Evolutionary conservation across 306 rosid genomes (phyloP).

Genomic region (Benincasa hispida): DNA sequence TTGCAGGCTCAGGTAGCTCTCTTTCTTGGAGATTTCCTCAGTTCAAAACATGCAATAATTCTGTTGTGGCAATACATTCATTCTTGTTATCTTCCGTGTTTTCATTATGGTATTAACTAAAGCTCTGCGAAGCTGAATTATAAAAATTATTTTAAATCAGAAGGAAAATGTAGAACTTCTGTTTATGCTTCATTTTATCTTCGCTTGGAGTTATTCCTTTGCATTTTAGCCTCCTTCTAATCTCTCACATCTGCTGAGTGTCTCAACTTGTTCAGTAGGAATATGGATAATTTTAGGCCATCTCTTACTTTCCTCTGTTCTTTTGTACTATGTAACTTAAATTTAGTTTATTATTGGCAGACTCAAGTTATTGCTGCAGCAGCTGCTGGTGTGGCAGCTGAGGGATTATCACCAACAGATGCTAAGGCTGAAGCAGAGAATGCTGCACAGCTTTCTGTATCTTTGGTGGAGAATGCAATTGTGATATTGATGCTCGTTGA

Average conservation of each 20-base stretch:
- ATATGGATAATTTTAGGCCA: not conserved
- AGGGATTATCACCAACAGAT: constrained; percentile 67
- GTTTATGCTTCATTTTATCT: not conserved
- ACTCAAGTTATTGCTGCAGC: constrained; percentile 93
- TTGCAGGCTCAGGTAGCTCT: constrained; percentile 75
- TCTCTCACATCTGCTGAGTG: not conserved
- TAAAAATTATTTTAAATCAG: not conserved
- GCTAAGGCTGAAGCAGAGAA: constrained; percentile 86
- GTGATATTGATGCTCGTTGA: constrained; percentile 98
- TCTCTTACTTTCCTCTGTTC: not conserved
- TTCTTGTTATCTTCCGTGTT: not conserved
- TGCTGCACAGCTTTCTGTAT: constrained; percentile 89
- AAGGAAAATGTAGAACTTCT: not conserved
- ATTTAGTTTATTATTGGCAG: constrained; percentile 37
- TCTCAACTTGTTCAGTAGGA: not conserved
- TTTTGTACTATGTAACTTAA: not conserved
- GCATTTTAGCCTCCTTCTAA: not conserved
- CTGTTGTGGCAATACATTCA: not conserved
- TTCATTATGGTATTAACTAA: not conserved
- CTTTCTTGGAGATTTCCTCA: not conserved
- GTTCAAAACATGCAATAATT: not conserved
- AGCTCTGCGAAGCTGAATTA: not conserved
- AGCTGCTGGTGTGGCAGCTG: constrained; percentile 94
- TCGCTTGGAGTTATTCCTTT: not conserved
- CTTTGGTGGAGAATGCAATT: constrained; percentile 88